These are phyloP conservation scores for Clarireedia monteithiana DNA, from an alignment of 2,329 filamentous ascomycete genomes.

Conservation along the genomic window DNA sequence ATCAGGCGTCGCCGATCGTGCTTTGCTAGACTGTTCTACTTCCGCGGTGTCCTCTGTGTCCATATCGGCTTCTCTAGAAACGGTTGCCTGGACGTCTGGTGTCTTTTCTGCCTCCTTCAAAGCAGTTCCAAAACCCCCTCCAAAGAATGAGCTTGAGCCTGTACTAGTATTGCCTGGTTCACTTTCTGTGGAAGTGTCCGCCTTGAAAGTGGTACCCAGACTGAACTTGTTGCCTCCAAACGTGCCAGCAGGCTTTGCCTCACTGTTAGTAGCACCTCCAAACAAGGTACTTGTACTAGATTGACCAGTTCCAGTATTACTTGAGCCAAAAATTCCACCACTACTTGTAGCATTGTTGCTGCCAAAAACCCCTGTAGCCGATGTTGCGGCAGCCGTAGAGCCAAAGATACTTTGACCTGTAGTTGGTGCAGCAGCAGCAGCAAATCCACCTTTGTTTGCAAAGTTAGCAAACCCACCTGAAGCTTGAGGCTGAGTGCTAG, in stretches of 20 bases:
- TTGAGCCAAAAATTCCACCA: slow-evolving; percentile 26
- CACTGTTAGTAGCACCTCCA: slow-evolving; percentile 34
- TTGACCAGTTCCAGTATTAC: slow-evolving; percentile 10
- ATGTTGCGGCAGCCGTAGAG: slow-evolving; percentile 11
- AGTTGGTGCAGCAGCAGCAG: slow-evolving; percentile 25
- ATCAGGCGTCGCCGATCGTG: slow-evolving; percentile 17
- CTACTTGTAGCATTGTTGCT: slow-evolving; percentile 21
- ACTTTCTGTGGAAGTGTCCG: slow-evolving; percentile 48
- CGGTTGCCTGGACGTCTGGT: slow-evolving; percentile 15
- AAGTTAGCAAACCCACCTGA: slow-evolving; percentile 47
- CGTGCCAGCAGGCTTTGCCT: slow-evolving; percentile 17
- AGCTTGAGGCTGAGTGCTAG: slow-evolving; percentile 25
- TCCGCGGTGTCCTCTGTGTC: slow-evolving; percentile 21
- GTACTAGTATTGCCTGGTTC: slow-evolving; percentile 39
- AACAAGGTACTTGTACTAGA: slow-evolving; percentile 11
- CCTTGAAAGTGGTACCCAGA: slow-evolving; percentile 31
- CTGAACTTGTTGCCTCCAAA: slow-evolving; percentile 21
- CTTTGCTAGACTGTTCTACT: slow-evolving; percentile 10
- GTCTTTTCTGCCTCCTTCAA: slow-evolving; percentile 41
- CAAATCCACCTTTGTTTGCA: slow-evolving; percentile 48
- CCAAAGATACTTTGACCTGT: slow-evolving; percentile 29
- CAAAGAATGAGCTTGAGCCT: slow-evolving; percentile 46
- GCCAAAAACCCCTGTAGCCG: slow-evolving; percentile 13
- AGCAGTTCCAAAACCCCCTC: slow-evolving; percentile 51
- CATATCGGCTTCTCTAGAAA: slow-evolving; percentile 47